Evolutionary conservation across 257 asterid genomes (phyloP), one percentile per base, ranked within the genome.

Genomic region (Lantana camara): DNA sequence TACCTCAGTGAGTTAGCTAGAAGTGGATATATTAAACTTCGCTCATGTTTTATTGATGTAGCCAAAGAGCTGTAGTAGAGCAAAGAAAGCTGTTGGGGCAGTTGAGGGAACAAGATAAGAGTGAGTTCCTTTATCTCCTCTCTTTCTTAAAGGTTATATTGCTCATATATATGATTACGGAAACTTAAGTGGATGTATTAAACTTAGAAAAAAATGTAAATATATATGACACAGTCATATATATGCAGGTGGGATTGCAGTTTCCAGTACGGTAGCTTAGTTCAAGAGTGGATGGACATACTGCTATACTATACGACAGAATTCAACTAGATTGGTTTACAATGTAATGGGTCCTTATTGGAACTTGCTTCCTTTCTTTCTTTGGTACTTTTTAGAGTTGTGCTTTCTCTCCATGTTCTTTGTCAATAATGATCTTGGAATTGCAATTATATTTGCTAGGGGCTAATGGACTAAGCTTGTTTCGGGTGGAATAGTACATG

Each of bases 221-320:
- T 57, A 41, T 29, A 11, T 59, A 23, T 67, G 55, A 67, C 63
- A 16, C 40, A 23, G 35, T 64, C 64, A 52, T n/a, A n/a, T n/a
- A 27, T 9, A 14, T 64, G 81, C 83, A 91, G 95, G 73, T 91
- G 96, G 97, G 96, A 91, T 78, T 88, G 95, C 80, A n/a, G 95
- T 68, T 90, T 94, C 78, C 98, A 82, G 72, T 79, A 81, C 78
- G 99, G 98, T 73, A 94, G 99, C 87, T 86, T 94, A 76, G 99
- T 94, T 75, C 98, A 94, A 82, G 99, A 94, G 99, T 94, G 61
- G 99, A 94, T 74, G 99, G 99, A 61, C 99, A 94, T 75, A 94
- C 99, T 49, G 99, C 98, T 61, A 75, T 94, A 64, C 85, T 94
- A 58, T 94, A 94, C 80, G 98, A 90, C 85, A 82, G 95, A 70